These are phyloP conservation scores for Verticillium nonalfalfae DNA, from an alignment of 2,329 filamentous ascomycete species.

Conservation along the genomic window DNA sequence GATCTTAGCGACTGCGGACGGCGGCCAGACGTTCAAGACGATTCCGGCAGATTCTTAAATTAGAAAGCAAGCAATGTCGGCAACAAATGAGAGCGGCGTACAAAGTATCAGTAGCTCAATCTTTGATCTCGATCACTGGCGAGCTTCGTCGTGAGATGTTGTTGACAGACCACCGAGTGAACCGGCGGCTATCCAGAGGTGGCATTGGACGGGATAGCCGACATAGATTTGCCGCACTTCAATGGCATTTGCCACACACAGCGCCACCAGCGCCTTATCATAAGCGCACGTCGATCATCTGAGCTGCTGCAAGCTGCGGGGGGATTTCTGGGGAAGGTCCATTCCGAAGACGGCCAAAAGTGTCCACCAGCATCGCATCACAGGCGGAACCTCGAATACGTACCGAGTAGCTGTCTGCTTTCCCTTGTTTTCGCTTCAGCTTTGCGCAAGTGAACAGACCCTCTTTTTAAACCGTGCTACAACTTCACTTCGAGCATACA, in stretches of 20 bases:
- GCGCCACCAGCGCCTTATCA: not conserved
- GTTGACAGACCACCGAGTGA: not conserved
- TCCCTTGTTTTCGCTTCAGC: too few species aligned
- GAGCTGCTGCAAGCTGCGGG: not conserved
- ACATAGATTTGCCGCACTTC: not conserved
- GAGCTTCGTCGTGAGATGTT: not conserved
- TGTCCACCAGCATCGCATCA: not conserved
- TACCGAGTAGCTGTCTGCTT: not conserved
- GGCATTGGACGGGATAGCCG: not conserved
- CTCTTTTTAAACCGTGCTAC: too few species aligned
- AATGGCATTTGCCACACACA: not conserved
- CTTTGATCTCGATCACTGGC: not conserved
- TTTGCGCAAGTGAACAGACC: too few species aligned
- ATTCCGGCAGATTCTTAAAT: not conserved
- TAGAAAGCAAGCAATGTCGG: not conserved
- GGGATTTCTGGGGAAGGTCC: not conserved
- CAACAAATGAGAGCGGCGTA: not conserved
- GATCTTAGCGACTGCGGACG: not conserved
- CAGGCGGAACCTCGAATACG: not conserved
- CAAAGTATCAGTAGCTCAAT: not conserved
- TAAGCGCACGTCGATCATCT: not conserved
- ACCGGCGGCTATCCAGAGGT: not conserved
- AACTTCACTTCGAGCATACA: too few species aligned
- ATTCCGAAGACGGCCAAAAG: not conserved
- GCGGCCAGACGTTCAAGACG: not conserved